Conservation (phyloP, 208 protist species). For the Crithidia thermophila region DNA sequence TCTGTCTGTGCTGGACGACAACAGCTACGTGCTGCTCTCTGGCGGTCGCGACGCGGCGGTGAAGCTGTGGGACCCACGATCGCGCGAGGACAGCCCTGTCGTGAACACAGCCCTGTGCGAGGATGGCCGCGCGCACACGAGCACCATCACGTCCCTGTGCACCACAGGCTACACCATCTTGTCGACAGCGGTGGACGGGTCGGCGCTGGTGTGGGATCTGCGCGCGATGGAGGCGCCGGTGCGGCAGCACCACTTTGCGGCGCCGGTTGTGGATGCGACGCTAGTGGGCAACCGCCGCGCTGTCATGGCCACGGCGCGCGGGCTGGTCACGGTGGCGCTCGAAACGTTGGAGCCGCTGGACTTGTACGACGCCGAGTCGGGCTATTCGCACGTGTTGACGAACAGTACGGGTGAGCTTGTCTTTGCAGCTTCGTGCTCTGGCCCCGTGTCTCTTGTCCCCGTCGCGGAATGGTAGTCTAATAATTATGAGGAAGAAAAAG, state of each 20-base stretch:
- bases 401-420: slow-evolving; percentile 33
- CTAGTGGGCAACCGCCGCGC: slow-evolving; percentile 21
- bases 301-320: slow-evolving; percentile 62
- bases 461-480: too few relatives aligned
- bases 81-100: slow-evolving; percentile 27
- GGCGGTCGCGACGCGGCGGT: slow-evolving; percentile 68
- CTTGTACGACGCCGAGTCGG: slow-evolving; percentile 5
- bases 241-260: slow-evolving; percentile 35
- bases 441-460: not conserved
- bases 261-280: slow-evolving; percentile 53
- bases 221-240: slow-evolving; percentile 54
- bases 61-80: slow-evolving; percentile 80
- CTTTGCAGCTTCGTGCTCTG: slow-evolving; percentile 11
- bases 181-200: slow-evolving; percentile 69
- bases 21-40: slow-evolving; percentile 64
- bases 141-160: slow-evolving; percentile 72
- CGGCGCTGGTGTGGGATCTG: slow-evolving; percentile 69
- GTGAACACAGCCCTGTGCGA: slow-evolving; percentile 33
- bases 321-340: slow-evolving; percentile 54
- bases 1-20: slow-evolving; percentile 56
- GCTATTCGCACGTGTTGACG: slow-evolving; percentile 29
- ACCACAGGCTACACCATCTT: slow-evolving; percentile 55
- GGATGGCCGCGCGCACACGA: slow-evolving; percentile 35
- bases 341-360: slow-evolving; percentile 37
- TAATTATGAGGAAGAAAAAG: too few relatives aligned